phyloP scores from a whole-genome alignment of 805 yeast species.

The Schwanniomyces sp. region DNA sequence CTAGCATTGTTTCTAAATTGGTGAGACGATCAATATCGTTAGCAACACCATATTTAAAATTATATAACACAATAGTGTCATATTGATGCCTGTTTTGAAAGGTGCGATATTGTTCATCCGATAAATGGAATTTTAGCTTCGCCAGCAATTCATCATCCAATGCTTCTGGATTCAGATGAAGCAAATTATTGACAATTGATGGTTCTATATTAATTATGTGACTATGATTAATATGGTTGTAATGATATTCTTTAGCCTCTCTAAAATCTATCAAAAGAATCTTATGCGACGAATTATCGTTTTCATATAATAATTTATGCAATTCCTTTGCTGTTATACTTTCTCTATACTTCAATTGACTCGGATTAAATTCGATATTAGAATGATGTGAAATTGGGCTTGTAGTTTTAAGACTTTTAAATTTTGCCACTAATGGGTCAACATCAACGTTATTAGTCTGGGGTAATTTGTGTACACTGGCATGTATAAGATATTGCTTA shows the following conservation, averaged over 20 bases:
- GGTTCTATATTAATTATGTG: slow-evolving; percentile 80
- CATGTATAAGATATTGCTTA: not conserved
- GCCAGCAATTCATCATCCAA: slow-evolving; percentile 68
- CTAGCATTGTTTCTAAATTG: slow-evolving; percentile 35
- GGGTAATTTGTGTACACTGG: not conserved
- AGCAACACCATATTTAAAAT: slow-evolving; percentile 40
- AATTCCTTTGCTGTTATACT: slow-evolving; percentile 19
- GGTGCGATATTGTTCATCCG: slow-evolving; percentile 51
- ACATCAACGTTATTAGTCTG: slow-evolving; percentile 1
- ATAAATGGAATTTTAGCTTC: slow-evolving; percentile 54
- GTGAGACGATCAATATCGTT: slow-evolving; percentile 28
- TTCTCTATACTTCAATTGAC: slow-evolving; percentile 13
- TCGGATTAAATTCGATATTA: not conserved
- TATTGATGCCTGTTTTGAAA: slow-evolving; percentile 56
- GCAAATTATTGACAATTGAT: slow-evolving; percentile 13
- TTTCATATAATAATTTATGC: slow-evolving; percentile 7
- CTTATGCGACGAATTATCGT: not conserved
- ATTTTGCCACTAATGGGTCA: slow-evolving; percentile 27
- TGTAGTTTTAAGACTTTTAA: slow-evolving; percentile 15
- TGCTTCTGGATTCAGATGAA: slow-evolving; percentile 27
- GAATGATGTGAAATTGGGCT: not conserved
- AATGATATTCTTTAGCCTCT: slow-evolving; percentile 55
- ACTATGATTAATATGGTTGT: slow-evolving; percentile 59
- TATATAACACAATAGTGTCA: slow-evolving; percentile 68
- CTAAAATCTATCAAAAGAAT: slow-evolving; percentile 75